Evolutionary conservation across 2,329 filamentous ascomycete genomes (phyloP).

Genomic region (Aureobasidium mangrovei): DNA sequence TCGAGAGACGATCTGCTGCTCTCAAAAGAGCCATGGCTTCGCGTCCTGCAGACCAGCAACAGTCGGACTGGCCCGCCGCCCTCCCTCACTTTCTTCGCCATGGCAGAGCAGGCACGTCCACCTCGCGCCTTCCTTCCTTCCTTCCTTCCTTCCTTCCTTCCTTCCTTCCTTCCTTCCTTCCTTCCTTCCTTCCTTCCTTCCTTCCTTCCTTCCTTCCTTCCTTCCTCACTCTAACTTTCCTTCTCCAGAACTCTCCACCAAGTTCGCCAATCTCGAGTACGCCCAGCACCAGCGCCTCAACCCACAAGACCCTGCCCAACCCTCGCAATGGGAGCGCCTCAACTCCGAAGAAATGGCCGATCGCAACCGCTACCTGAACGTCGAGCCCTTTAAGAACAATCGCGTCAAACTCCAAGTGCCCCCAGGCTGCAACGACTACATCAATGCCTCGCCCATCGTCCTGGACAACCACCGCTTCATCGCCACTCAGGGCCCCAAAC

Average conservation of each 20-base stretch:
- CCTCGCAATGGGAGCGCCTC: conserved; percentile 51
- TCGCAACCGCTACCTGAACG: conserved; percentile 81
- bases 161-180: no score
- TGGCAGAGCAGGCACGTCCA: conserved; percentile 39
- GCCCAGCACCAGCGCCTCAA: conserved; percentile 47
- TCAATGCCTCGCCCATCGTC: conserved; percentile 42
- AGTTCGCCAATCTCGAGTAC: conserved; percentile 55
- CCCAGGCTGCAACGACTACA: conserved; percentile 49
- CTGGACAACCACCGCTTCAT: conserved; percentile 58
- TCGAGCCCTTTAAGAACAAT: conserved; percentile 83
- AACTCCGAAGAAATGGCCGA: conserved; percentile 46
- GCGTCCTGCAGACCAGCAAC: background rate
- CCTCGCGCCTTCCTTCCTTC: conserved; percentile 18
- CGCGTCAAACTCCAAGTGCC: conserved; percentile 73
- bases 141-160: conserved; percentile 20
- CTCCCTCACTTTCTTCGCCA: conserved; percentile 44
- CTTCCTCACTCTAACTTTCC: background rate
- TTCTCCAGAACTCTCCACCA: conserved; percentile 46
- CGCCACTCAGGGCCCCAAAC: conserved; percentile 79
- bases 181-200: no score
- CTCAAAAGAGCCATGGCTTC: conserved; percentile 8
- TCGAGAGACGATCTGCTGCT: conserved; percentile 1
- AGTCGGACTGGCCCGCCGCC: conserved; percentile 24
- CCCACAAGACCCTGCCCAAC: conserved; percentile 28
- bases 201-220: no score